Evolutionary conservation across 2,329 filamentous ascomycete genomes (phyloP), one percentile per base, ranked within the genome.

Genomic region (Neurospora crassa): DNA sequence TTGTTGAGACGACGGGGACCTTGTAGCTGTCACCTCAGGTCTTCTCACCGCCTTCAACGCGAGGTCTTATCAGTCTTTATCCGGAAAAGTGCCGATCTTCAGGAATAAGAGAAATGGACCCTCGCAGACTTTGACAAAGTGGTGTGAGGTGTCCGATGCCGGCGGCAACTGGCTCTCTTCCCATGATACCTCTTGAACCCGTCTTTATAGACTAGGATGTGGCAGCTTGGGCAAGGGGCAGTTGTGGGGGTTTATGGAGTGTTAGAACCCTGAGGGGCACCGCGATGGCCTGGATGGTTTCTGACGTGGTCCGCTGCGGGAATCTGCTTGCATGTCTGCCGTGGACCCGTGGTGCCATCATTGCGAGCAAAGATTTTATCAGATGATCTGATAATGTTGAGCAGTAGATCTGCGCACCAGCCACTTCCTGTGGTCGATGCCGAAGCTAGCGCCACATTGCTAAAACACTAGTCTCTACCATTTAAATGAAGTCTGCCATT

Each of bases 61-160:
- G 53, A 34, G 24, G 14, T 63, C 53, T 63, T 63, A 63, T 63
- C 53, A 37, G 53, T 37, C 53, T 63, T 37, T 63, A 63, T 63
- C 53, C 24, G 53, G 53, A 59, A 69, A 47, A 24, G 68, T 37
- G 14, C 24, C 42, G 37, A 43, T 37, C 67, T 69, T 40, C 14
- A 47, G 47, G 67, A 47, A 69, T 20, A 42, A 71, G 67, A 40
- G 34, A 37, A 37, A 68, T 41, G 69, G 40, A 20, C 14, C 20
- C n/a, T 16, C 41, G 18, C 59, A 67, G 67, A 40, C 45, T 41
- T 53, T 67, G 67, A 67, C 69, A 37, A 37, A 37, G 34, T 37
- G 34, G 34, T 37, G 34, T 37, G 67, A 20, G 41, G 70, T 67
- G 40, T 70, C 70, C 70, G 70, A 70, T 70, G 41, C 70, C 70